Percentiles rank a stretch among this genome's conserved stretches.
Evolutionary conservation across 1,139 yeast genomes (phyloP).

Genomic region (Diutina sp.): DNA sequence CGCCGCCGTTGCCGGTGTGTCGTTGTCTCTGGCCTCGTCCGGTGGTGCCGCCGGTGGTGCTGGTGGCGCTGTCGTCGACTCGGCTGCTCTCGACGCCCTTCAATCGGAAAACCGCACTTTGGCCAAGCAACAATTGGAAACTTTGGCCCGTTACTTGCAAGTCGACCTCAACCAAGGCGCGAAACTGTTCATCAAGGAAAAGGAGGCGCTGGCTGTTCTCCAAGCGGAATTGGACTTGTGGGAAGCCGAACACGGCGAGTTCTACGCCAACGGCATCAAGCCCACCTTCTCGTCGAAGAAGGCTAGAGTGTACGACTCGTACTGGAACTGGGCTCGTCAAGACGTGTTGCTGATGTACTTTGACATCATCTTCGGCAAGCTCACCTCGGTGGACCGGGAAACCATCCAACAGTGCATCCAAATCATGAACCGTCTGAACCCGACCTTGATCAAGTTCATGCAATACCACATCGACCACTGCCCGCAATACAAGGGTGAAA

Average conservation of each 20-base stretch:
- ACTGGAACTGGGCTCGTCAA: conserved; percentile 99
- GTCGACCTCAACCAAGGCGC: conserved; percentile 87
- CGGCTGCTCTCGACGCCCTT: conserved; percentile 91
- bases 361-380: conserved; percentile 89
- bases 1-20: conserved; percentile 71
- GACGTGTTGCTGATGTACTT: conserved; percentile 88
- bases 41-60: conserved; percentile 40
- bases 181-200: conserved; percentile 74
- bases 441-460: conserved; percentile 89
- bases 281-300: conserved; percentile 86
- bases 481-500: conserved; percentile 80
- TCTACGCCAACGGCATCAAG: conserved; percentile 80
- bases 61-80: conserved; percentile 84
- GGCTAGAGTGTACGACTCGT: conserved; percentile 93
- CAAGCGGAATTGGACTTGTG: conserved; percentile 89
- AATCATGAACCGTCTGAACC: conserved; percentile 95
- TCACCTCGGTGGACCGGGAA: conserved; percentile 85
- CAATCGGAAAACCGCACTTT: conserved; percentile 81
- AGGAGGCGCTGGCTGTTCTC: conserved; percentile 70
- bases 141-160: conserved; percentile 88
- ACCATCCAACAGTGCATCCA: conserved; percentile 93
- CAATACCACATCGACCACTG: conserved; percentile 93
- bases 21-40: conserved; percentile 48
- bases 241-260: conserved; percentile 92
- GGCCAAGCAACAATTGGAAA: conserved; percentile 93